Conservation (phyloP, 2,329 filamentous ascomycete species). For the Diaporthe vexans region DNA sequence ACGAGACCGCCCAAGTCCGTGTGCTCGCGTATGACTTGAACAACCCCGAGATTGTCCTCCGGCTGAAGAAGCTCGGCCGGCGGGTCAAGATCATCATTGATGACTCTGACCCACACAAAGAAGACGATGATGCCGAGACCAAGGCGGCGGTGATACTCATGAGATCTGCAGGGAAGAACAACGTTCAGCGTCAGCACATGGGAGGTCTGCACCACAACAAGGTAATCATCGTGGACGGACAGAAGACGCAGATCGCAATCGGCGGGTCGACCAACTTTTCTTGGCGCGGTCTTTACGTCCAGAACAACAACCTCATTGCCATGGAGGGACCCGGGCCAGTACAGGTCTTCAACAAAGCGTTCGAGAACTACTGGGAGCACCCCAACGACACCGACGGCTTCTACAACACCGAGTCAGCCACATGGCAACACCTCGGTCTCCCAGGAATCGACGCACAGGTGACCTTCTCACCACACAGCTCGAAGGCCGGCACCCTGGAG, state of each 20-base stretch:
- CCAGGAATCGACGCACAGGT: conserved; percentile 43
- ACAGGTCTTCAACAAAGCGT: conserved; percentile 41
- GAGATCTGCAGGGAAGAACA: conserved; percentile 41
- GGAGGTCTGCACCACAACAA: conserved; percentile 45
- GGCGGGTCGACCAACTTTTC: conserved; percentile 45
- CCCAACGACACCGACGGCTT: conserved; percentile 43
- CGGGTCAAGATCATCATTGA: conserved; percentile 46
- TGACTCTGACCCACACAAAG: conserved; percentile 42
- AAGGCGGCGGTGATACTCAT: conserved; percentile 42
- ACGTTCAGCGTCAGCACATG: conserved; percentile 45
- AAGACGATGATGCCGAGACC: conserved; percentile 39
- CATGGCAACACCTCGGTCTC: conserved; percentile 43
- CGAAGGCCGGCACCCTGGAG: conserved; percentile 42
- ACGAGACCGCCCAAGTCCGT: conserved; percentile 44
- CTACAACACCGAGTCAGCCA: conserved; percentile 42
- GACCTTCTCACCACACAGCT: conserved; percentile 45
- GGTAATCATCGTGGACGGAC: conserved; percentile 42
- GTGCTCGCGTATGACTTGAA: conserved; percentile 45
- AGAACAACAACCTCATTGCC: conserved; percentile 44
- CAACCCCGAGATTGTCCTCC: conserved; percentile 44
- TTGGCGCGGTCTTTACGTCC: conserved; percentile 44
- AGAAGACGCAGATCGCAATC: conserved; percentile 44
- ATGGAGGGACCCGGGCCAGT: conserved; percentile 42
- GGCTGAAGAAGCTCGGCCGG: conserved; percentile 42
- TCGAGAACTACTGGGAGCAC: conserved; percentile 43